Evolutionary conservation across 495 filamentous ascomycete genomes (phyloP).

Genomic region (Penicillium canescens): DNA sequence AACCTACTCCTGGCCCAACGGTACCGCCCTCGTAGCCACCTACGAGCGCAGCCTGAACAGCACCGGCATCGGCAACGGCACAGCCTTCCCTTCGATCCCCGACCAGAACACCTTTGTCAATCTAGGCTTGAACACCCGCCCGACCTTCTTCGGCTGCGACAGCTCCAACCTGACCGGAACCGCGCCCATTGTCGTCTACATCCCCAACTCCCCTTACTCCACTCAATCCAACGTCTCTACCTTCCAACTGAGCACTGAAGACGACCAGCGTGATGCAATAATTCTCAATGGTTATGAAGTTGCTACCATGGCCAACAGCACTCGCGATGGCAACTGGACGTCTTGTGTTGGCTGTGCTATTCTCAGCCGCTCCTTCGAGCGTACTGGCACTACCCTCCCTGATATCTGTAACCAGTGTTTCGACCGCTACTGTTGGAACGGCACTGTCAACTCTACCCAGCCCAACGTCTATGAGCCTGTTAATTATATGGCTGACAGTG

Average conservation of each 20-base stretch:
- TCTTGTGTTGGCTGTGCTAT: constrained; percentile 86
- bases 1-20: constrained; percentile 77
- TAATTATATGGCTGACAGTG: constrained; percentile 18
- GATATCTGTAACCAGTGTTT: constrained; percentile 75
- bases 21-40: constrained; percentile 77
- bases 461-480: constrained; percentile 33
- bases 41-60: constrained; percentile 69
- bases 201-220: constrained; percentile 85
- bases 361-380: constrained; percentile 69
- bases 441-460: constrained; percentile 30
- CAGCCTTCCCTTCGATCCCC: constrained; percentile 79
- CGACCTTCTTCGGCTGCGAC: constrained; percentile 94
- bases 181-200: constrained; percentile 79
- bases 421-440: constrained; percentile 73
- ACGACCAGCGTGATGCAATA: constrained; percentile 67
- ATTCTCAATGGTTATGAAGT: constrained; percentile 83
- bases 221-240: constrained; percentile 73
- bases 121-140: constrained; percentile 77
- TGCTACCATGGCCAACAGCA: constrained; percentile 79
- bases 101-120: constrained; percentile 86
- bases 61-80: constrained; percentile 69
- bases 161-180: constrained; percentile 53
- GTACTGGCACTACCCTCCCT: constrained; percentile 64
- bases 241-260: constrained; percentile 60
- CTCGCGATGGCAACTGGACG: constrained; percentile 69